Conservation (phyloP, 1,284 basidiomycete species). For the Bothia castanella region DNA sequence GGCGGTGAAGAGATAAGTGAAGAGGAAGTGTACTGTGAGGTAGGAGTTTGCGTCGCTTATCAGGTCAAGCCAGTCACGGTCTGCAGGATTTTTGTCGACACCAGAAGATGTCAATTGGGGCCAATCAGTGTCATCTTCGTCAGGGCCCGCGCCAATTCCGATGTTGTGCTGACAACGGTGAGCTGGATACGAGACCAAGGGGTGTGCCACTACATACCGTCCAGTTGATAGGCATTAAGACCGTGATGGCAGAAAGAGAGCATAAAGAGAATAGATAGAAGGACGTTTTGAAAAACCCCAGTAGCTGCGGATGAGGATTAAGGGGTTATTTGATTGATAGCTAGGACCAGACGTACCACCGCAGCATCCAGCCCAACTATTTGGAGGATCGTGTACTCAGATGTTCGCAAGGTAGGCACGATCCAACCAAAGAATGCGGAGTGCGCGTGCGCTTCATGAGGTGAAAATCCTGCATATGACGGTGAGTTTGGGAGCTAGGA, state of each 20-base stretch:
- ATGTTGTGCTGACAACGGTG: slow-evolving; percentile 61
- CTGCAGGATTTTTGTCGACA: slow-evolving; percentile 32
- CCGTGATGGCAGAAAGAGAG: slow-evolving; percentile 71
- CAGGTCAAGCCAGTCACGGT: slow-evolving; percentile 74
- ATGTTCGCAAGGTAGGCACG: slow-evolving; percentile 83
- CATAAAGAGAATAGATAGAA: slow-evolving; percentile 89
- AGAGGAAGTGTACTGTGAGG: slow-evolving; percentile 82
- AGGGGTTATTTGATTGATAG: background rate
- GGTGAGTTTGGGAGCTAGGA: slow-evolving; percentile 1
- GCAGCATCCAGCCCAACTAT: slow-evolving; percentile 96
- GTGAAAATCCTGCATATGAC: slow-evolving; percentile 69
- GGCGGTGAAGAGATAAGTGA: slow-evolving; percentile 90
- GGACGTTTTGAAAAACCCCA: slow-evolving; percentile 93
- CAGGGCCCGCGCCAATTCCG: slow-evolving; percentile 58
- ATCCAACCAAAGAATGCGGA: slow-evolving; percentile 94
- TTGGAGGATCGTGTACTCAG: slow-evolving; percentile 92
- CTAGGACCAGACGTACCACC: slow-evolving; percentile 55
- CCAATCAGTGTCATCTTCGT: slow-evolving; percentile 52
- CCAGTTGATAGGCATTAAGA: slow-evolving; percentile 89
- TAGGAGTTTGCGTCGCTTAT: slow-evolving; percentile 85
- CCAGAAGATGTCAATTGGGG: slow-evolving; percentile 33
- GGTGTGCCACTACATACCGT: slow-evolving; percentile 48
- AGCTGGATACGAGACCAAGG: slow-evolving; percentile 1
- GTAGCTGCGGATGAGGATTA: slow-evolving; percentile 52
- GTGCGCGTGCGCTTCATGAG: slow-evolving; percentile 82